Base-by-base conservation (phyloP, 2,329 filamentous ascomycete species). In the Alternaria sp. region DNA sequence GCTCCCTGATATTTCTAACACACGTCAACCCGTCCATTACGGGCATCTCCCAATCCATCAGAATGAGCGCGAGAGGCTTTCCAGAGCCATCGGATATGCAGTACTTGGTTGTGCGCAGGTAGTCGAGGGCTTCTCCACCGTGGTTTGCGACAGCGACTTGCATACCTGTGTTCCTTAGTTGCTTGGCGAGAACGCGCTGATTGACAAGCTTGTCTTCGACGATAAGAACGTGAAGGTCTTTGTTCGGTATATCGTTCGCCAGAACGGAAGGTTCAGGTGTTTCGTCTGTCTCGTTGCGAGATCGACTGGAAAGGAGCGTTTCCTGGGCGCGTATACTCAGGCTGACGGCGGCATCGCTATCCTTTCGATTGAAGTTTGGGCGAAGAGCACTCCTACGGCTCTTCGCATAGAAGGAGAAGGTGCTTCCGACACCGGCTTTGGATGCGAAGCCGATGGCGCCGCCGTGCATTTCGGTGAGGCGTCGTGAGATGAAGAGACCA, bases 131-230 rank as follows among this genome's bases (percentile, higher is more conserved):
- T 63, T 80, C 77, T 6, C 60, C 67, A 1, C 78, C 79, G 54
- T 80, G 72, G 37, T 76, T 75, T 2, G 78, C 78, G 3, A 79
- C 72, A 10, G 64, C 58, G 8, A 80, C 77, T 11, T 67, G 64
- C 64, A 74, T 76, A 7, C 77, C 76, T 3, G 73, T 54, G 10
- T 75, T 76, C 6, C 68, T 65, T 4, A 80, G 68, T 46, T 79
- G 78, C 58, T 76, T 79, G 3, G 73, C 67, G 13, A 80, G 64
- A 14, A 80, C 77, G 28, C 73, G 72, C 53, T 80, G 78, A 23
- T 80, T 80, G 34, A 80, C 70, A 5, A 78, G 62, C 40, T 80
- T 79, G 49, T 80, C 78, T 59, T 75, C 74, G 1, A 77, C 74
- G 7, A 77, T 65, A 4, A 77, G 61, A 8, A 76, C 58, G 40